Percentiles rank a stretch among this genome's conserved stretches.
Evolutionary conservation across 345 rosid species (phyloP).

Genomic region (Syzygium aqueum): DNA sequence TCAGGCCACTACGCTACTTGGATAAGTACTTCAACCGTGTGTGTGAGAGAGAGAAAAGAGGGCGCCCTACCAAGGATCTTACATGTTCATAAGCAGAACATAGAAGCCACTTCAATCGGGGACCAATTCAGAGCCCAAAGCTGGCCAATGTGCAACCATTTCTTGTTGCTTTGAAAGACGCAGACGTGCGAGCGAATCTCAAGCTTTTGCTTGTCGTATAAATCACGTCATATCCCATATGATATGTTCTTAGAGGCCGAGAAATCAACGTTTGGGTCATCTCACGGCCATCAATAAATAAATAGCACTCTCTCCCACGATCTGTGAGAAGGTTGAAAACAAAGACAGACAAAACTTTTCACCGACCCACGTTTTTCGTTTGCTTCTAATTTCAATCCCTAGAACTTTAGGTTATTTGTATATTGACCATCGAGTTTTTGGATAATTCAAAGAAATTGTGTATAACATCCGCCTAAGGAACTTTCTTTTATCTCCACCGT

Average conservation of each 20-base stretch:
- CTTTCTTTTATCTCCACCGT: too few species aligned
- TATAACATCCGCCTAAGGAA: too few species aligned
- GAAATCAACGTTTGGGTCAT: background rate
- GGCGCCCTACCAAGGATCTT: background rate
- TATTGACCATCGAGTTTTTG: too few species aligned
- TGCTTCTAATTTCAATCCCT: too few species aligned
- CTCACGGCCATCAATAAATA: too few species aligned
- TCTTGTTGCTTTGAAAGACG: background rate
- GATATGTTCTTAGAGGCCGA: background rate
- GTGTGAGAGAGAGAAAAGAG: background rate
- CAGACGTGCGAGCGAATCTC: background rate
- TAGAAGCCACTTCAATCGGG: background rate
- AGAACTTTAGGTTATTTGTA: too few species aligned
- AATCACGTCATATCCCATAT: background rate
- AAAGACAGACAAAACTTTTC: too few species aligned
- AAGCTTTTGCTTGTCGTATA: background rate
- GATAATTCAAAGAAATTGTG: too few species aligned
- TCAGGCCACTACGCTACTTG: background rate
- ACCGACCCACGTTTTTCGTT: too few species aligned
- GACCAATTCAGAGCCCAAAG: background rate
- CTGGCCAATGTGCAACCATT: background rate
- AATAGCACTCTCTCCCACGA: too few species aligned
- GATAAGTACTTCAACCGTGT: background rate
- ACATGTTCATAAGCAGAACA: background rate
- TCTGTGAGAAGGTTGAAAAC: too few species aligned